Evolutionary conservation across 2,329 filamentous ascomycete species (phyloP), one percentile per base, ranked within the genome.

Genomic region (Cytospora paraplurivora): DNA sequence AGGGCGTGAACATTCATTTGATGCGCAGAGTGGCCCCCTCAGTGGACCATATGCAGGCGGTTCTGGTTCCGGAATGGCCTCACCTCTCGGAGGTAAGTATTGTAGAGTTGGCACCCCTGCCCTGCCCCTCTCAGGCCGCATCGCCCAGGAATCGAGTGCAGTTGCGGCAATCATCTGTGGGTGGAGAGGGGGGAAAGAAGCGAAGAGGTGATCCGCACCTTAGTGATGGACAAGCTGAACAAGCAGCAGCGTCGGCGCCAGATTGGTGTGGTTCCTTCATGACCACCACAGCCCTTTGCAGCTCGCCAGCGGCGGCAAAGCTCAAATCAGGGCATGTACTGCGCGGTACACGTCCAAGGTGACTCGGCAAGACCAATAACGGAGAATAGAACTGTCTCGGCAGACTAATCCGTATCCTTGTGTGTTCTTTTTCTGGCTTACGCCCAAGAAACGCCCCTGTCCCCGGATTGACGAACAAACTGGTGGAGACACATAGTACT

Each of bases 61-160:
- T 61, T 59, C 61, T 63, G 55, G 44, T 55, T 63, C 19, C 38
- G 61, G 61, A 52, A 59, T 53, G 55, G 49, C 57, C 47, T 19
- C 32, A 19, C 44, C 17, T 32, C 21, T 41, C n/a, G 35, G 15
- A 55, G 51, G 41, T 51, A 32, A 35, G 34, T 32, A 19, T 34
- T 17, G 11, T 52, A 37, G 27, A 60, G 17, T 27, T 54, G 37
- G 21, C 49, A 32, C 37, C 6, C 41, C 41, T 19, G n/a, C 38
- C 38, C 38, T 2, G 5, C 37, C 13, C 37, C 37, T 44, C 38
- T 44, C 38, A n/a, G 38, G 38, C 37, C 37, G 37, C 38, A 44
- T 44, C 2, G 15, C 38, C 38, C 38, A 44, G 38, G n/a, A n/a
- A n/a, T n/a, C n/a, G n/a, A n/a, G n/a, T n/a, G n/a, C 38, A 47